Base-by-base conservation (phyloP, 306 rosid genomes). In the Ormosia emarginata region DNA sequence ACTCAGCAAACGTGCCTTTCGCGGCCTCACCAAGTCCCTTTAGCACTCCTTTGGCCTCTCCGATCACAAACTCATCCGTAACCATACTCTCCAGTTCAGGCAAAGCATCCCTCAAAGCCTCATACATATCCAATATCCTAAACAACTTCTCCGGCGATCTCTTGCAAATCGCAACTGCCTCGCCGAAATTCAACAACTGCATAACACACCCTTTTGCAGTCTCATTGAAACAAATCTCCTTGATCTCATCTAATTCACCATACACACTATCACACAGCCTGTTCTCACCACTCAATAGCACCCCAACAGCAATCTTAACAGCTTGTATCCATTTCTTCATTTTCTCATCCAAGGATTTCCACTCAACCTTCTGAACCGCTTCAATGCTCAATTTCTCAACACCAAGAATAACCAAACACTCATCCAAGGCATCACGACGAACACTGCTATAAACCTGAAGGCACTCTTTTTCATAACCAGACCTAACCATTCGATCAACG, bases 241-340 rank as follows among this genome's bases (percentile, higher is more conserved):
- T 87, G 52, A 86, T 78, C 52, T 93, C 94, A 5, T 88, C 89
- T 7, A 87, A 82, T 2, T 91, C 93, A 56, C 80, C 86, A 43
- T 92, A 93, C 29, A 95, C 83, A 83, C 87, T 86, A 78, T 95
- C 96, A 57, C 93, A 92, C 0, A 93, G 92, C 84, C 87, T 89
- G 87, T 89, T 90, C 87, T 95, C 99, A 1, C 97, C 93, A 18
- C 83, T 80, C 57, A 95, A 52, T 37, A 95, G 33, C 41, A 95
- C 84, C 79, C 89, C 79, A 53, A 95, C 93, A 5, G 84, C 87
- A 58, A 92, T 88, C 85, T 93, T 95, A 61, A 92, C 96, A 2
- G 97, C 98, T 34, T 90, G 97, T 24, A 93, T 86, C 99, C 98
- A 93, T 80, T 90, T 92, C 91, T 92, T 95, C 98, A 95, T 95